phyloP scores from a whole-genome alignment of 1,284 basidiomycete species.

The Schizophyllum commune region DNA sequence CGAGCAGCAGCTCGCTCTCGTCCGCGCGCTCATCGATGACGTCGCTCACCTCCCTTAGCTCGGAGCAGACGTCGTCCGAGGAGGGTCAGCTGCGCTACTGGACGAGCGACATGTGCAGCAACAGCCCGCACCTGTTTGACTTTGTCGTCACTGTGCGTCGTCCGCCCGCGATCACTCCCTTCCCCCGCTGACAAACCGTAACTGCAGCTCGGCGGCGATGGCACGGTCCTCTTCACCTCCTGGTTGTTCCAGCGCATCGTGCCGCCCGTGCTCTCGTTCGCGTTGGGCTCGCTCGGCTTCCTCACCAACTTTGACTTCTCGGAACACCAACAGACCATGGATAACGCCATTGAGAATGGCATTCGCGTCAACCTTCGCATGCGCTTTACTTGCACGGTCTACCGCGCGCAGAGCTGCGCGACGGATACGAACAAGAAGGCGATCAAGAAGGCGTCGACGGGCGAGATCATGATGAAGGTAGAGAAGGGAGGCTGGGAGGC shows the following conservation, averaged over 20 bases:
- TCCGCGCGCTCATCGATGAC: constrained; percentile 17
- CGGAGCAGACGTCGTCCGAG: constrained; percentile 37
- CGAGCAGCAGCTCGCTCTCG: constrained; percentile 51
- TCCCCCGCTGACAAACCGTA: too few species aligned
- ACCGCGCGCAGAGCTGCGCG: constrained; percentile 76
- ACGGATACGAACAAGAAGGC: constrained; percentile 69
- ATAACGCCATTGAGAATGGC: constrained; percentile 85
- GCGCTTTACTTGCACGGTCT: constrained; percentile 99
- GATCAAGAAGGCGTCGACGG: constrained; percentile 85
- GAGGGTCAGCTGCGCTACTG: constrained; percentile 96
- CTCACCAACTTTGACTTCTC: constrained; percentile 97
- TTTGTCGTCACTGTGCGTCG: constrained; percentile 89
- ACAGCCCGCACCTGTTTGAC: constrained; percentile 91
- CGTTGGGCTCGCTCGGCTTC: constrained; percentile 97
- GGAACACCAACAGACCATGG: constrained; percentile 83
- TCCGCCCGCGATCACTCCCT: background rate
- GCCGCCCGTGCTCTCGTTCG: constrained; percentile 95
- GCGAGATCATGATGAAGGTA: constrained; percentile 90
- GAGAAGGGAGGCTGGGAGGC: constrained; percentile 92
- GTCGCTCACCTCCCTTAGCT: constrained; percentile 4
- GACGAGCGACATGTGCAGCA: constrained; percentile 95
- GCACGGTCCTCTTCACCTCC: constrained; percentile 97
- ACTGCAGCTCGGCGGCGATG: constrained; percentile 87
- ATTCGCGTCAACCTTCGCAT: constrained; percentile 97
- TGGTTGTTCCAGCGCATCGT: constrained; percentile 99